A percentile compares a stretch with the other conserved stretches of the same genome.
Evolutionary conservation across 2,329 filamentous ascomycete species (phyloP).

Genomic region (Coniochaeta prunicola): DNA sequence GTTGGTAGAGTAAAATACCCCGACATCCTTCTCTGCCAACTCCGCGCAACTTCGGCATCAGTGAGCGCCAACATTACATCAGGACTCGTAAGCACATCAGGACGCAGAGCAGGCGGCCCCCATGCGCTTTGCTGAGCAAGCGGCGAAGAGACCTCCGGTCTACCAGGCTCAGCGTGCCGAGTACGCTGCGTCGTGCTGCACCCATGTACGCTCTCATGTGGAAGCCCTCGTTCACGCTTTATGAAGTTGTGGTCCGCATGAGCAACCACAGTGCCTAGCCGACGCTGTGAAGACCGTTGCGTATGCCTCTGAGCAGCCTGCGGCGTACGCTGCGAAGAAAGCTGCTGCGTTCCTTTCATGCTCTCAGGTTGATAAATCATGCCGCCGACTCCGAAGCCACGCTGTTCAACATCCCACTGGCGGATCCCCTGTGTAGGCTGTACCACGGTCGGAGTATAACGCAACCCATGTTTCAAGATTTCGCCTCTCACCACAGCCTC

Average conservation of each 20-base stretch:
- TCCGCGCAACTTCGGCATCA: neutral
- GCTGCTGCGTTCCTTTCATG: neutral
- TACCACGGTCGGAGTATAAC: too few relatives aligned
- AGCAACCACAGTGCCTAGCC: neutral
- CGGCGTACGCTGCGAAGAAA: neutral
- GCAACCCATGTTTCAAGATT: neutral
- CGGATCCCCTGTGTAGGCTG: neutral
- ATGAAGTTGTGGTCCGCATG: neutral
- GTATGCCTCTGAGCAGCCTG: neutral
- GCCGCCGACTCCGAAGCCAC: neutral
- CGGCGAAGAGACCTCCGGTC: neutral
- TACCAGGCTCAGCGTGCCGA: neutral
- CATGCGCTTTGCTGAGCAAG: neutral
- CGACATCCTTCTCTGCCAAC: neutral
- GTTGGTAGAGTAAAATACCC: neutral
- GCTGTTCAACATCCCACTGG: neutral
- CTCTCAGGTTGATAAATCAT: neutral
- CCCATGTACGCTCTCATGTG: neutral
- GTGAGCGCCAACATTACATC: neutral
- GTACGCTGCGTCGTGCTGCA: neutral
- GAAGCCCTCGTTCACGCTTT: neutral
- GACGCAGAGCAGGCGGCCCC: neutral
- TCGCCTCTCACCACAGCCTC: neutral
- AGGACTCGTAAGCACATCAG: neutral
- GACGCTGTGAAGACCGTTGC: neutral